Conservation (phyloP, 2,329 filamentous ascomycete genomes). For the Neonectria sp. region DNA sequence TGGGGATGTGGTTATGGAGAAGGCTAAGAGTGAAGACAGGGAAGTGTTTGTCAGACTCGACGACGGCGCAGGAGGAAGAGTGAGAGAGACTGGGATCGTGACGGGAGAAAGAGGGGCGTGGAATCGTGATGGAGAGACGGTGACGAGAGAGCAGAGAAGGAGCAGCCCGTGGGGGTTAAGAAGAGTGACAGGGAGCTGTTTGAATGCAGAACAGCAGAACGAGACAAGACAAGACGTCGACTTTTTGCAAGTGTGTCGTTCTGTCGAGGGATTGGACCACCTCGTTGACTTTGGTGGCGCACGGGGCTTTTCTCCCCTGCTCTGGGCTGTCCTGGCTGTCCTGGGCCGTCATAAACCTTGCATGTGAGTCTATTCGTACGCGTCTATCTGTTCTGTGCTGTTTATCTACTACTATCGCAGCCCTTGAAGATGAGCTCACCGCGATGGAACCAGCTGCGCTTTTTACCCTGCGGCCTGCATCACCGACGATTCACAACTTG, state of each 20-base stretch:
- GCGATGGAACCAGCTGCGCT: constrained; percentile 7
- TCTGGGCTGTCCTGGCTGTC: constrained; percentile 12
- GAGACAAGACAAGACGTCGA: not conserved
- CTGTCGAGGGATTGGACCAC: not conserved
- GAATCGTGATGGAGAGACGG: not conserved
- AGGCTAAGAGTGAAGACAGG: constrained; percentile 12
- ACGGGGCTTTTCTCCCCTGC: constrained; percentile 16
- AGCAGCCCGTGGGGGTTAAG: not conserved
- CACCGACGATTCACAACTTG: not conserved
- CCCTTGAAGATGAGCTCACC: constrained; percentile 3
- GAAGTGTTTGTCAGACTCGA: not conserved
- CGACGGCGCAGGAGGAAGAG: not conserved
- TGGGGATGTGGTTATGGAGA: constrained; percentile 17
- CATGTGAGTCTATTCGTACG: constrained; percentile 27
- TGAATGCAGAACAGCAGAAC: not conserved
- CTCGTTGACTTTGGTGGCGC: constrained; percentile 16
- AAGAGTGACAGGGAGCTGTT: not conserved
- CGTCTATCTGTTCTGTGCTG: not conserved
- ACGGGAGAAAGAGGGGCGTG: not conserved
- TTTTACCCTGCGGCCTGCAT: not conserved
- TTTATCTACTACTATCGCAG: not conserved
- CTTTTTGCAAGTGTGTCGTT: not conserved
- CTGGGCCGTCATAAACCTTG: constrained; percentile 25
- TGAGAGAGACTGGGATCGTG: not conserved
- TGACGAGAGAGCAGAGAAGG: not conserved